Base-by-base conservation (phyloP, 23 red algal genomes). In the Pyropia haitanensis region DNA sequence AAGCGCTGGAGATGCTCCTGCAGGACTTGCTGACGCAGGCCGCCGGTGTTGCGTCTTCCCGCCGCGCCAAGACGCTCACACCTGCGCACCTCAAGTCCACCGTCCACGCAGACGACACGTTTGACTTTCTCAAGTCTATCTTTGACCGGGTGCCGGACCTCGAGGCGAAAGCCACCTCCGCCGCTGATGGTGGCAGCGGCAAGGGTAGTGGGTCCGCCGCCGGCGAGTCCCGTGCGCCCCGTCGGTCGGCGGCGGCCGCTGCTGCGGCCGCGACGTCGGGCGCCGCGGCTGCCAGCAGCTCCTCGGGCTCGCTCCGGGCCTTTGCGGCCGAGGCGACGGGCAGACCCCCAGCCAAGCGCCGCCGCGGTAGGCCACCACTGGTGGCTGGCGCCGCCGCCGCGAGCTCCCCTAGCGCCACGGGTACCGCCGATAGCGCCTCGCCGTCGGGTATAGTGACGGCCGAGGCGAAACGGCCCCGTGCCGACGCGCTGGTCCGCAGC, bases 21-120 rank as follows among this genome's bases (percentile, higher is more conserved):
- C 80, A 95, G 72, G 61, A 87, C 32, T 69, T 95, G 29, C 22
- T 95, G 4, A 68, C 60, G 21, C 73, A 80, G 19, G 82, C 81
- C 8, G 80, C 90, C 12, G 51, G 58, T 27, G 65, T 81, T 17
- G 90, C 90, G 1, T 46, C 13, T 3, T 27, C 63, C 16, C 60
- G 75, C 5, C 60, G 31, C 12, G 59, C 73, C 12, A 51, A 50
- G 24, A 83, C 83, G 8, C 54, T 95, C 14, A 80, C 72, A 1
- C 80, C 90, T 3, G 59, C 63, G 5, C 90, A 95, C 20, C 71
- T 95, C 23, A 72, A 76, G 18, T 33, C 32, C 16, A 63, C 63
- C 63, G 80, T 95, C 17, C 67, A 65, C 60, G 49, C 50, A 4
- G 83, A 80, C 51, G 71, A 46, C 39, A 46, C 39, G 39, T 46